Base-by-base conservation (phyloP, 2,329 filamentous ascomycete species). In the Aureobasidium subglaciale region DNA sequence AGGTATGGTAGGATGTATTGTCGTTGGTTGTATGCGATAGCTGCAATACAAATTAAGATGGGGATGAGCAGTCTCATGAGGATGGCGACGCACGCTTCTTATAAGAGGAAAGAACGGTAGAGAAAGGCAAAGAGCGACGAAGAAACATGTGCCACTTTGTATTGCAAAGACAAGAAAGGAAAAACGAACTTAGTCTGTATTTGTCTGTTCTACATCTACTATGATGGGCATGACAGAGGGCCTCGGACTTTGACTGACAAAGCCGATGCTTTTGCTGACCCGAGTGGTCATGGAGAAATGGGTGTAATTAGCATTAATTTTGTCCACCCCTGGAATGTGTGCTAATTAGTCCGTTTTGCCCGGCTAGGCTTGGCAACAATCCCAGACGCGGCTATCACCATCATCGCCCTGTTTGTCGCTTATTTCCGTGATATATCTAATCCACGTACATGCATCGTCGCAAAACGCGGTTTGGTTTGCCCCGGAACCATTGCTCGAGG, bases 41-140 rank as follows among this genome's bases (percentile, higher is more conserved):
- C 71, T 63, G 70, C 60, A 62, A 73, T 65, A 65, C 68, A 70
- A 59, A 74, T 65, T 58, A 75, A 63, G 63, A 72, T 70, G 60
- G 73, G 71, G 56, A 70, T 60, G 56, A 72, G 57, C 27, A 66
- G 65, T 61, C 66, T 69, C 71, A 73, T 73, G 57, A 66, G 63
- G 59, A 55, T 40, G 55, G 54, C 38, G 49, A 62, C 38, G 45
- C 58, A 60, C 63, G 60, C 65, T 71, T 73, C 41, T 55, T 55
- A 43, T 45, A 45, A 3, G 6, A 8, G 13, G 11, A 11, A 24
- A 43, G 20, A 13, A 27, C 6, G n/a, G 9, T 11, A 53, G 27
- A 25, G 40, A 45, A 55, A 29, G 15, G 27, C 4, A 20, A 10
- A 32, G 42, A 46, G 25, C 29, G 50, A 55, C 38, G 20, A 16